These are phyloP conservation scores for Cyphellophora europaea DNA, from an alignment of 2,329 filamentous ascomycete species.

Conservation along the genomic window DNA sequence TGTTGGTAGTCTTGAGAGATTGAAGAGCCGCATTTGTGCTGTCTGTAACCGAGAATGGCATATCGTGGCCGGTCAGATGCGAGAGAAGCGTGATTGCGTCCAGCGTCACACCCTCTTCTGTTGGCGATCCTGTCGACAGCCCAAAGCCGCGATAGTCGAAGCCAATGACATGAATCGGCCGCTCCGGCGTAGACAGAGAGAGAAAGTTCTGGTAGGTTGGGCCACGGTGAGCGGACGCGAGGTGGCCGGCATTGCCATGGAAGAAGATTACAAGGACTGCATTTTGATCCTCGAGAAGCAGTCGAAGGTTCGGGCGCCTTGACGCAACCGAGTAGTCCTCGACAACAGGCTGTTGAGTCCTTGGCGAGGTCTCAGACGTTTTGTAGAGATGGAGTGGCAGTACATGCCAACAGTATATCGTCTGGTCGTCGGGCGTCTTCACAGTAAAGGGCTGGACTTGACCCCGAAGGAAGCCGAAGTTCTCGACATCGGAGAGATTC, in stretches of 20 bases:
- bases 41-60: constrained; percentile 38
- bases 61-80: constrained; percentile 39
- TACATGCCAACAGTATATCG: constrained; percentile 83
- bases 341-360: constrained; percentile 36
- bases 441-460: constrained; percentile 83
- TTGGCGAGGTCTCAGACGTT: constrained; percentile 52
- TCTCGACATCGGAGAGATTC: constrained; percentile 34
- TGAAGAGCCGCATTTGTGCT: neutral
- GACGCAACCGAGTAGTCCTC: constrained; percentile 34
- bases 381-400: constrained; percentile 69
- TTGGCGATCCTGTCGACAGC: constrained; percentile 59
- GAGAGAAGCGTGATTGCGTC: constrained; percentile 67
- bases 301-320: constrained; percentile 38
- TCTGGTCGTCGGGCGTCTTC: constrained; percentile 63
- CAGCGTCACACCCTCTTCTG: constrained; percentile 69
- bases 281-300: constrained; percentile 41
- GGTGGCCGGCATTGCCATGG: constrained; percentile 68
- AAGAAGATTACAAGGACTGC: constrained; percentile 48
- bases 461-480: constrained; percentile 18
- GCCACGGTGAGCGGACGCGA: constrained; percentile 70
- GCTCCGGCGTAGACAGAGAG: constrained; percentile 55
- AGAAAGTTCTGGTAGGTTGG: constrained; percentile 69
- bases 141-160: constrained; percentile 65
- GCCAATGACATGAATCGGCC: constrained; percentile 64
- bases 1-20: constrained; percentile 27